A percentile compares a stretch with the other conserved stretches of the same genome.
phyloP scores from a whole-genome alignment of 192 early-diverging fungal genomes.

The Diversispora eburnea region DNA sequence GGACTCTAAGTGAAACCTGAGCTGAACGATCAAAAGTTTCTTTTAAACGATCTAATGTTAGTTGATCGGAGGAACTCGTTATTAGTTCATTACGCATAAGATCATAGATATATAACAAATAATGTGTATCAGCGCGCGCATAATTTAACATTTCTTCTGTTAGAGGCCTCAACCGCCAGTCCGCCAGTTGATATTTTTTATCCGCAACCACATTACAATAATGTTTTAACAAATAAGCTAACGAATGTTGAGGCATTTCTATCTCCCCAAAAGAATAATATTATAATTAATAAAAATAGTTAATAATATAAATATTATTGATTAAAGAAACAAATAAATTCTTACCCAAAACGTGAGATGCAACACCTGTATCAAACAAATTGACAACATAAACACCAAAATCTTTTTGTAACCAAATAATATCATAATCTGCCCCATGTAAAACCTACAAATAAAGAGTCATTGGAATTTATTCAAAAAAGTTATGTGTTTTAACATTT shows the following conservation, averaged over 20 bases:
- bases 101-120: conserved; percentile 92
- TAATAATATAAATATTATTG: neutral
- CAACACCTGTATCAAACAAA: conserved; percentile 96
- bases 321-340: neutral
- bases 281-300: too few relatives aligned
- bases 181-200: conserved; percentile 93
- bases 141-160: conserved; percentile 90
- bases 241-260: conserved; percentile 72
- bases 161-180: conserved; percentile 93
- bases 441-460: conserved; percentile 49
- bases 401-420: conserved; percentile 95
- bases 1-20: conserved; percentile 60
- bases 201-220: conserved; percentile 82
- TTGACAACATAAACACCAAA: conserved; percentile 96
- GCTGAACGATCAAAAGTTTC: conserved; percentile 62
- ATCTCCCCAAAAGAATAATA: neutral
- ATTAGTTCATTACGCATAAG: conserved; percentile 84
- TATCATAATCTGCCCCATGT: conserved; percentile 96
- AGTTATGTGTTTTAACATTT: neutral
- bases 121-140: conserved; percentile 94
- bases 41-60: conserved; percentile 63
- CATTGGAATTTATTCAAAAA: neutral
- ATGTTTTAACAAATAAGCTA: conserved; percentile 75
- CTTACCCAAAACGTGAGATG: conserved; percentile 70
- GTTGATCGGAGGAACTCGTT: conserved; percentile 50